phyloP scores from a whole-genome alignment of 306 rosid genomes.

The Rosa rugosa region DNA sequence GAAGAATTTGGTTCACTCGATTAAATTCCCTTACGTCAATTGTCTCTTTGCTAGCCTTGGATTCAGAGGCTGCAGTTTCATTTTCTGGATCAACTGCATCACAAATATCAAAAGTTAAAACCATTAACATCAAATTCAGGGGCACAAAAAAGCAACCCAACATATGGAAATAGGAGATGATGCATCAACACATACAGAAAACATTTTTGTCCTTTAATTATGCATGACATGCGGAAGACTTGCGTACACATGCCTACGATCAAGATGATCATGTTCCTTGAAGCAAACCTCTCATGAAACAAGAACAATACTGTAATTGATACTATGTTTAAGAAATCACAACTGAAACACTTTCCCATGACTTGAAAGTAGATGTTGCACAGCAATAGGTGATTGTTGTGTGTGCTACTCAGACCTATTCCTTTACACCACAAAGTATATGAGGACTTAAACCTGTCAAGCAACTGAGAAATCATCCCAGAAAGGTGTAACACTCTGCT shows the following conservation, averaged over 20 bases:
- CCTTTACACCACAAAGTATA: not conserved
- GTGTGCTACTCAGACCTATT: not conserved
- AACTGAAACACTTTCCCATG: not conserved
- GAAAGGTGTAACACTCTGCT: not conserved
- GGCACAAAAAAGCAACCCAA: not conserved
- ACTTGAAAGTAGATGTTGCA: not conserved
- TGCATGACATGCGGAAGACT: not conserved
- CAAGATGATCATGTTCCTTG: not conserved
- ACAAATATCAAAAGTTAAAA: conserved; percentile 29
- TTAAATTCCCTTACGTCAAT: conserved; percentile 69
- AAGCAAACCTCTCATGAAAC: not conserved
- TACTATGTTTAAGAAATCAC: not conserved
- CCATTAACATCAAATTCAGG: conserved; percentile 12
- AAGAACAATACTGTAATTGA: not conserved
- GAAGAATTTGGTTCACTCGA: conserved; percentile 82
- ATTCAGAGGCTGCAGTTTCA: conserved; percentile 46
- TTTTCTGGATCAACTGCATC: conserved; percentile 73
- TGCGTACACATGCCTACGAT: not conserved
- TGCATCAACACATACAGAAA: not conserved
- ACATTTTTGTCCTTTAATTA: not conserved
- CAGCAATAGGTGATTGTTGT: not conserved
- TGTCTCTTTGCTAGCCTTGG: conserved; percentile 66
- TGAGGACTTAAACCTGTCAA: not conserved
- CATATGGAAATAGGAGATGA: not conserved
- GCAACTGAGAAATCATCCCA: not conserved